Base-by-base conservation (phyloP, 1,139 yeast species). In the Hyphopichia buzzinii region DNA sequence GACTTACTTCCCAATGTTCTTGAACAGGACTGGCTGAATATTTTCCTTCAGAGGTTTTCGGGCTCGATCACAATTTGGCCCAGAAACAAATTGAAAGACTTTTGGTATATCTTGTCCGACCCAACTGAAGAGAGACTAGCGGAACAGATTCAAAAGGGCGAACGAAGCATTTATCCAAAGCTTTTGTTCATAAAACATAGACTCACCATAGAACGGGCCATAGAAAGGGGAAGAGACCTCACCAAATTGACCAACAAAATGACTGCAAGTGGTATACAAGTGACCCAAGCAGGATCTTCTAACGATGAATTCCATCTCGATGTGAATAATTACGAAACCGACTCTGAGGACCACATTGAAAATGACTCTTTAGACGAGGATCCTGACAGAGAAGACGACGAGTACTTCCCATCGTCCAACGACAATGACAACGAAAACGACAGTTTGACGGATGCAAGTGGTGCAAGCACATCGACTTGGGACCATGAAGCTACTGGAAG, bases 21-120 rank as follows among this genome's bases (percentile, higher is more conserved):
- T 60, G 84, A 83, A 48, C 89, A 81, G 54, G 94, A 85, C 57
- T 85, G 92, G 92, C 81, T 85, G 50, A 80, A 78, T 50, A 71
- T 85, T 30, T 85, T 86, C 75, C 61, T 85, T 26, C 95, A 85
- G 58, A 67, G 74, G 40, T 85, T 85, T 50, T 77, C 83, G 29
- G 95, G 95, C 2, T 70, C 85, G 0, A 80, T 85, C 8, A 85
- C 94, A 0, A 69, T 85, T 22, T 84, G 89, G 82, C 94, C 94
- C 3, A 71, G 81, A 44, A 76, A 80, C 46, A 63, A 64, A 30
- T 55, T 82, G 13, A 58, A 54, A 26, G 94, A 85, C 52, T 79
- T 83, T 48, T 72, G 71, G 66, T 72, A 80, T 50, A 80, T 85
- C 30, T 62, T 85, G 38, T 72, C 81, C 43, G 92, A 84, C 49